phyloP scores from a whole-genome alignment of 345 rosid genomes.

The Citrus inodora region DNA sequence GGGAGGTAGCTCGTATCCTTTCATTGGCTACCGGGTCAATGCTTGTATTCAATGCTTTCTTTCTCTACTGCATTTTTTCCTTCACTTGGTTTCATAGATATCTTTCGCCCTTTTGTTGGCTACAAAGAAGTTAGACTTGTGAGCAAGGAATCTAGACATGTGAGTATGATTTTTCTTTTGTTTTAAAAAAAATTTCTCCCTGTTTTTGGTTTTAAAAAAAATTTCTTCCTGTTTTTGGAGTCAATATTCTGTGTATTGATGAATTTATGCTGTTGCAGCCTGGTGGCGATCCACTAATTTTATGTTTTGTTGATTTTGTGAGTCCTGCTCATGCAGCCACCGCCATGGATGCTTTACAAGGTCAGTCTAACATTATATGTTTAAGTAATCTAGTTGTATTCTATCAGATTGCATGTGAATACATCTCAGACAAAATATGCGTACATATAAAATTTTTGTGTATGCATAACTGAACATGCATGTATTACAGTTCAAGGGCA shows the following conservation, averaged over 20 bases:
- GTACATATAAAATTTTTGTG: not conserved
- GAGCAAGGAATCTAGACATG: slow-evolving; percentile 58
- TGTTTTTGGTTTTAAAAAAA: not conserved
- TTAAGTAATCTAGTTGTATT: not conserved
- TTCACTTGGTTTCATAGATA: slow-evolving; percentile 45
- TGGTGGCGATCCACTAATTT: slow-evolving; percentile 51
- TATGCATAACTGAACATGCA: not conserved
- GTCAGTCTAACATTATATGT: slow-evolving; percentile 25
- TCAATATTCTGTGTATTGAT: slow-evolving; percentile 5
- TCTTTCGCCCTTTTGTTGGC: slow-evolving; percentile 74
- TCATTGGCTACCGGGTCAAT: not conserved
- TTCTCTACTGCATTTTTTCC: slow-evolving; percentile 22
- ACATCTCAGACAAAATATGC: not conserved
- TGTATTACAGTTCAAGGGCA: not conserved
- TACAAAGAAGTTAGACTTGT: slow-evolving; percentile 75
- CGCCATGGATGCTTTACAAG: slow-evolving; percentile 70
- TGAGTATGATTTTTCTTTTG: slow-evolving; percentile 22
- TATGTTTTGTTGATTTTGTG: slow-evolving; percentile 69
- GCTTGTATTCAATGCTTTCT: slow-evolving; percentile 1
- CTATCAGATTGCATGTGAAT: not conserved
- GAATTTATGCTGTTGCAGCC: slow-evolving; percentile 38
- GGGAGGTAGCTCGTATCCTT: slow-evolving; percentile 72
- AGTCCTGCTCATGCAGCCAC: slow-evolving; percentile 72
- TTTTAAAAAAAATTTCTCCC: not conserved
- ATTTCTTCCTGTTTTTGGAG: not conserved